Base-by-base conservation (phyloP, 495 filamentous ascomycete genomes). In the Hypoxylon lienhwacheense region DNA sequence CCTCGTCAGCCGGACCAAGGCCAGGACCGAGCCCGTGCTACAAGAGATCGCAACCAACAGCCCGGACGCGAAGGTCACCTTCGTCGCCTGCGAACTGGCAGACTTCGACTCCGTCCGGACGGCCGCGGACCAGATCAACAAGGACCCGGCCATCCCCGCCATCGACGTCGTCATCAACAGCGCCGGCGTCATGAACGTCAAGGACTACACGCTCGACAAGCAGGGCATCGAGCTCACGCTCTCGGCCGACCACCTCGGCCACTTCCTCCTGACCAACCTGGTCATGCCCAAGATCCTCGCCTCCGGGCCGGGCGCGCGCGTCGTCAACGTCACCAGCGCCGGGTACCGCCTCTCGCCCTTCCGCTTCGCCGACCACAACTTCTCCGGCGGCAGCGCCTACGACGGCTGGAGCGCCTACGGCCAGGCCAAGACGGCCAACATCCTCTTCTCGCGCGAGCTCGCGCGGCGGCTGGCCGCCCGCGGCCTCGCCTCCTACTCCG, bases 91-190 rank as follows among this genome's bases (percentile, higher is more conserved):
- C 45, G 73, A 81, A 28, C 68, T 83, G 39, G 54, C 66, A 19
- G 78, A 75, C 14, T 65, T 68, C 32, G 50, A 61, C 25, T 78
- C 73, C 19, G 78, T 84, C 6, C 69, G 77, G 12, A 66, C 70
- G 7, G 82, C 82, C 3, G 78, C 76, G 15, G 58, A 69, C 20
- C 48, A 61, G 36, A 74, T 83, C 73, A 61, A 70, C 41, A 28
- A 47, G 25, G 65, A 74, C 43, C 29, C 64, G 29, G 64, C 75
- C 25, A 78, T 81, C 21, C 63, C 76, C 22, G 66, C 78, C 17
- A 74, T 89, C 28, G 81, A 88, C 66, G 78, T 86, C 24, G 63
- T 88, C 2, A 79, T 88, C 65, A 85, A 88, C 71, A 88, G 84
- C 63, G 84, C 85, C 8, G 85, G 80, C 4, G 74, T 87, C 47